These are phyloP conservation scores for Phaseolus lunatus DNA, from an alignment of 306 rosid genomes.

Conservation along the genomic window DNA sequence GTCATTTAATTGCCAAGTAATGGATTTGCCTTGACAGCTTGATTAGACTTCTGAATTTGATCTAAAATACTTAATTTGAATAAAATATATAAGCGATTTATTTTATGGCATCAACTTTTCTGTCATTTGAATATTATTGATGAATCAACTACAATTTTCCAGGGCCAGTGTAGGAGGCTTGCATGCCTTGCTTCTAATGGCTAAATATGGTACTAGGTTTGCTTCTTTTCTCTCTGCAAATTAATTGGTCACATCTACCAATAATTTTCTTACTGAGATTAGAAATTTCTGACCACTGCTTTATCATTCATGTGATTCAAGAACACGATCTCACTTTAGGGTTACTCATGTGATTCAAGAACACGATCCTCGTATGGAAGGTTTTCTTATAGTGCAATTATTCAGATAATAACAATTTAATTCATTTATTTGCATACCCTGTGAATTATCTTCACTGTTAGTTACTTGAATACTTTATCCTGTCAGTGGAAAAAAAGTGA, in stretches of 20 bases:
- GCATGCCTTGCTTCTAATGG: conserved; percentile 66
- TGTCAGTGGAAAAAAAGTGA: conserved; percentile 33
- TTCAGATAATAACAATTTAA: conserved; percentile 33
- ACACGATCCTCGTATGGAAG: conserved; percentile 43
- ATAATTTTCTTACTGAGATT: conserved; percentile 40
- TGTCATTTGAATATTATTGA: conserved; percentile 47
- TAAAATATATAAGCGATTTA: conserved; percentile 22
- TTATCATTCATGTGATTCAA: conserved; percentile 37
- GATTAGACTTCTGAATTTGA: not conserved
- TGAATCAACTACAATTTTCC: conserved; percentile 56
- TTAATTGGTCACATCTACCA: conserved; percentile 53
- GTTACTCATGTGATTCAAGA: conserved; percentile 42
- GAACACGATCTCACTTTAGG: conserved; percentile 48
- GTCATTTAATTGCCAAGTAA: conserved; percentile 15
- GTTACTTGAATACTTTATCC: conserved; percentile 30
- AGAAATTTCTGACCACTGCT: conserved; percentile 44
- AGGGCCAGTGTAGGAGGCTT: conserved; percentile 63
- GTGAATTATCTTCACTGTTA: conserved; percentile 23
- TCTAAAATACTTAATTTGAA: conserved; percentile 18
- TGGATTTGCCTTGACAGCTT: not conserved
- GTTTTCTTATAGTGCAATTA: conserved; percentile 14
- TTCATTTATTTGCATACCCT: conserved; percentile 29
- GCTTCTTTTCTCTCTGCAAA: conserved; percentile 53
- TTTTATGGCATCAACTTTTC: conserved; percentile 18
- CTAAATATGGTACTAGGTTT: conserved; percentile 56